Evolutionary conservation across 768 basidiomycete genomes (phyloP), one percentile per base, ranked within the genome.

Genomic region (Lactifluus piperatus): DNA sequence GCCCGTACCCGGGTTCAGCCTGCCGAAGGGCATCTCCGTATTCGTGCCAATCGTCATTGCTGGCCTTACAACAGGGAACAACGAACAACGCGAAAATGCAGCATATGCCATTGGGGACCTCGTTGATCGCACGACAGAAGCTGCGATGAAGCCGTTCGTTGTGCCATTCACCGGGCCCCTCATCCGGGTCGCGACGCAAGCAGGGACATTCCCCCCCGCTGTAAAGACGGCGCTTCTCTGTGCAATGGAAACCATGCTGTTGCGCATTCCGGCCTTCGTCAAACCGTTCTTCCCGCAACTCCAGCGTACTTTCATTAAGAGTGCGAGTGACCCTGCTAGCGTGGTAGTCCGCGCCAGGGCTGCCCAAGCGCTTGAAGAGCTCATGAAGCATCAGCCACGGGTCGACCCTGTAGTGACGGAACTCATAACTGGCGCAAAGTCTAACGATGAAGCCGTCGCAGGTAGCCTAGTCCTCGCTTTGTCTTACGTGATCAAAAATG

Each of bases 261-360:
- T 85, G 62, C 80, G 82, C 46, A 94, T 97, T 24, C 94, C 94
- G 0, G 75, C 79, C 4, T 90, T 95, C 65, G 92, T 98, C 65
- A 91, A 90, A 71, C 95, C 95, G 3, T 98, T 98, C 85, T 97
- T 97, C 81, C 97, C 95, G 2, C 97, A 98, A 67, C 74, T 98
- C 34, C 95, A 97, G 67, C 83, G 94, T 34, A 97, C 94, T 0
- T 97, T 98, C 67, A 88, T 97, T 69, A 98, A 98, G 74, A 89
- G 92, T 45, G 80, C 88, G 2, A 82, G 86, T 57, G 94, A 98
- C 69, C 71, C 86, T 8, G 78, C 86, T 2, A 91, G 89, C 62
- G 74, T 81, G 0, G 81, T 82, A 16, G 91, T 98, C 26, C 83
- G 95, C 52, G 84, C 77, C 59, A 83, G 83, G 54, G 94, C 93